Conservation (phyloP, 2,329 filamentous ascomycete species). For the Colletotrichum costaricense region DNA sequence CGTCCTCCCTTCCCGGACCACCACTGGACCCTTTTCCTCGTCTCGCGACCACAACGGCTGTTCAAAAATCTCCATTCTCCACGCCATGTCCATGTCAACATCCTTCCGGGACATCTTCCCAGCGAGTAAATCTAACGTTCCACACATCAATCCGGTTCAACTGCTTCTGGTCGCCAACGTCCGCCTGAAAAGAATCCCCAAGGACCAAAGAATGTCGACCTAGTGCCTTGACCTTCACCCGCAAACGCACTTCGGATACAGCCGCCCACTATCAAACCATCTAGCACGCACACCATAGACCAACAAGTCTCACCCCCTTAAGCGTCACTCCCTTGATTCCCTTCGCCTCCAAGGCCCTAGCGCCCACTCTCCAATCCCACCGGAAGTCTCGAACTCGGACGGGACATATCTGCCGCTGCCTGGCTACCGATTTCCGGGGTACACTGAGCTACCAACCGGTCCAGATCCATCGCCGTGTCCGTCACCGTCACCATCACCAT, state of each 20-base stretch:
- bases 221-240: not conserved
- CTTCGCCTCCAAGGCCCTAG: not conserved
- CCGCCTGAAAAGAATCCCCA: not conserved
- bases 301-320: not conserved
- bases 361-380: not conserved
- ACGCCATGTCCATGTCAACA: slow-evolving; percentile 7
- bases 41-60: not conserved
- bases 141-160: slow-evolving; percentile 3
- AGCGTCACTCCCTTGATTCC: not conserved
- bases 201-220: not conserved
- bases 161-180: not conserved
- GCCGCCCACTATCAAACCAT: not conserved
- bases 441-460: not conserved
- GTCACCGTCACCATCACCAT: no score
- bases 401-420: not conserved
- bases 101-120: not conserved
- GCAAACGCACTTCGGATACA: not conserved
- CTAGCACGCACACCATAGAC: not conserved
- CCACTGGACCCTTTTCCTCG: not conserved
- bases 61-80: slow-evolving; percentile 24
- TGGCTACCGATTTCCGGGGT: not conserved
- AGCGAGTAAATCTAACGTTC: slow-evolving; percentile 16
- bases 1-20: not conserved
- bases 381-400: not conserved
- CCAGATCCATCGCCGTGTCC: not conserved